A percentile compares a stretch with the other conserved stretches of the same genome.
Conservation (phyloP, 768 basidiomycete species). For the Tulasnella sp. region DNA sequence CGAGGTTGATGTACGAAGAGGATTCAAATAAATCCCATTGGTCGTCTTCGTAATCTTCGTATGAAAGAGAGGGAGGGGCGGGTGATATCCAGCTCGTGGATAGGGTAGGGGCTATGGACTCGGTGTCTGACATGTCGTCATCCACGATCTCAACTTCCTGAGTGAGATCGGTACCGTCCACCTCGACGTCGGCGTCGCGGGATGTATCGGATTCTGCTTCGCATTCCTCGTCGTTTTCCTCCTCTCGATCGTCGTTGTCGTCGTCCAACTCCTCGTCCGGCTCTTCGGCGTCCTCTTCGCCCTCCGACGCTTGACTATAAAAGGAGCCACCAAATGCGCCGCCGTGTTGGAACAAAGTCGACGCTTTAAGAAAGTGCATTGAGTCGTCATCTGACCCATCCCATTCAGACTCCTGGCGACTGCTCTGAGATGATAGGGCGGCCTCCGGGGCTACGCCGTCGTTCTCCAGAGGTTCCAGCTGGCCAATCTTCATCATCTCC, state of each 20-base stretch:
- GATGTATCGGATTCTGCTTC: neutral
- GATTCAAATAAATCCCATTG: neutral
- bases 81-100: neutral
- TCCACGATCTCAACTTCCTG: neutral
- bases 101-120: neutral
- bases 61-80: neutral
- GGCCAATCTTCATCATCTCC: neutral
- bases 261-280: neutral
- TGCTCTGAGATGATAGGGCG: neutral
- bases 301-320: neutral
- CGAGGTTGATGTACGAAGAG: neutral
- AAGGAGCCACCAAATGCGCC: neutral
- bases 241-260: neutral
- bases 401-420: neutral
- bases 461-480: neutral
- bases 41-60: neutral
- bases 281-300: slow-evolving; percentile 2
- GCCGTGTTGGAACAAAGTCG: neutral
- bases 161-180: neutral
- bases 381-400: neutral
- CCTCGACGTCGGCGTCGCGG: neutral
- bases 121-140: neutral
- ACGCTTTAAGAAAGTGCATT: neutral
- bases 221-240: neutral
- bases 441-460: neutral